Evolutionary conservation across 306 rosid genomes (phyloP).

Genomic region (Canavalia ensiformis): DNA sequence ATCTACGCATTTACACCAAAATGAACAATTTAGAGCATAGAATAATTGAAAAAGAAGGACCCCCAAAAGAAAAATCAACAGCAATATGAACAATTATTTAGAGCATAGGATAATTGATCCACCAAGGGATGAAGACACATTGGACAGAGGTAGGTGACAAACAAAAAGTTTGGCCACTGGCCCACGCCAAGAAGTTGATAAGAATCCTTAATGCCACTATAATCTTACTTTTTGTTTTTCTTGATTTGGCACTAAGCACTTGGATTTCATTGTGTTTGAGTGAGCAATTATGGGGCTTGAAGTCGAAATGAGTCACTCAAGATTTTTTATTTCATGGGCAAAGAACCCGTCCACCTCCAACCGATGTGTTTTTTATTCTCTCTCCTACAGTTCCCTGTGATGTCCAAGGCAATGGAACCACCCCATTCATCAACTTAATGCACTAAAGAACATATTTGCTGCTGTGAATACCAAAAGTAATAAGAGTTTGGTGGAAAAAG

Average conservation of each 20-base stretch:
- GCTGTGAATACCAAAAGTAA: too few species aligned
- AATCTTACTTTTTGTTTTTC: neutral
- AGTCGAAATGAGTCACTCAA: conserved; percentile 9
- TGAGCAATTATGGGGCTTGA: neutral
- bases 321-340: neutral
- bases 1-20: neutral
- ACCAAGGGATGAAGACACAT: neutral
- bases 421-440: too few species aligned
- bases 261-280: neutral
- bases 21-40: too few species aligned
- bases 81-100: neutral
- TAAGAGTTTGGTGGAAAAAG: too few species aligned
- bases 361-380: conserved; percentile 21
- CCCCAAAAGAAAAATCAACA: too few species aligned
- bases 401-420: too few species aligned
- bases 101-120: neutral
- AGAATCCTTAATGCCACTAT: conserved; percentile 15
- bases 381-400: too few species aligned
- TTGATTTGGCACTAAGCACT: conserved; percentile 15
- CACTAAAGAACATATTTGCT: too few species aligned
- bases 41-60: too few species aligned
- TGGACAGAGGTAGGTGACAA: neutral
- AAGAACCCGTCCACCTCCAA: neutral
- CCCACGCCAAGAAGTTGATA: neutral
- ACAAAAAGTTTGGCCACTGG: neutral